Evolutionary conservation across 1,284 basidiomycete species (phyloP), one percentile per base, ranked within the genome.

Genomic region (Prillingera fragicola): DNA sequence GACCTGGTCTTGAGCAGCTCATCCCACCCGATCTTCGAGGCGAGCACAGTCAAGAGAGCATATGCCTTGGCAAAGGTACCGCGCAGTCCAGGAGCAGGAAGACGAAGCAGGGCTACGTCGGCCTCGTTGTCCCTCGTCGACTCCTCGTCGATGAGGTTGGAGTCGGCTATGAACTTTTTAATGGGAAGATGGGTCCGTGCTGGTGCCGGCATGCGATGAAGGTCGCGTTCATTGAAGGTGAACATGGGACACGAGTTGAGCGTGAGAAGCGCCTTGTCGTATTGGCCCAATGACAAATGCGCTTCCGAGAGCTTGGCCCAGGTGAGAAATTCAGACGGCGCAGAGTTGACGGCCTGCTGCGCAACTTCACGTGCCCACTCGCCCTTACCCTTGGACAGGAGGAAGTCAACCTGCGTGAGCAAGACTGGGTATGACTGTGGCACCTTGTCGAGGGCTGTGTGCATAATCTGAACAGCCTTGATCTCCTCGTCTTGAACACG

Each of bases 211-310:
- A 82, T 83, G 7, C 91, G 80, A 68, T 98, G 95, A 9, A 86
- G 76, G 69, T 99, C 95, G 14, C 92, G 83, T 43, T 95, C 94
- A 66, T 96, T 96, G 74, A 88, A 98, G 2, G 94, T 97, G 72
- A 98, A 98, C 94, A 98, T 98, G 1, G 94, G 94, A 73, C 95
- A 98, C 28, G 94, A 97, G 67, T 98, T 98, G 49, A 98, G 80
- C 2, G 94, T 97, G 29, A 97, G 77, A 12, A 98, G 75, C 0
- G 94, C 62, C 45, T 83, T 83, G 62, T 95, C 87, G 68, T 80
- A 97, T 65, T 91, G 82, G 12, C 81, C 83, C 38, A 89, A 73
- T 49, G 95, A 90, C 42, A 96, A 92, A 67, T 94, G 95, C 50
- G 92, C 76, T 56, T 96, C 89, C 0, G 94, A 92, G 50, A 97